Base-by-base conservation (phyloP, 805 yeast species). In the Saccharomycopsis selenospora region DNA sequence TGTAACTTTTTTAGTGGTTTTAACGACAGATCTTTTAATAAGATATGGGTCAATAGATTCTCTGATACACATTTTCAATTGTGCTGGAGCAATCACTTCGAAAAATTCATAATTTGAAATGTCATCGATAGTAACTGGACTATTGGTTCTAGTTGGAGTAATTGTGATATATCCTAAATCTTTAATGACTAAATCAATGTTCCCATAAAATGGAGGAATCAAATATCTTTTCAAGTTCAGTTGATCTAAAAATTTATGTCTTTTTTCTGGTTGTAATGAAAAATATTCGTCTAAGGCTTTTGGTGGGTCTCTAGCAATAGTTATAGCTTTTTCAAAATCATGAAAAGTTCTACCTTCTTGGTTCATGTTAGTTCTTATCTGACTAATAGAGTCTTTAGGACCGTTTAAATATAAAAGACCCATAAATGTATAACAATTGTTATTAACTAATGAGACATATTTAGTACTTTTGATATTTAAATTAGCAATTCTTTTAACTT, bases 191-290 rank as follows among this genome's bases (percentile, higher is more conserved):
- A 85, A 57, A 56, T 85, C 95, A 7, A 85, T 65, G 3, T 75
- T 60, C 0, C 91, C 91, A 50, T 64, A 67, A 56, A 84, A 84
- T n/a, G 87, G 85, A 0, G 93, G 91, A 3, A 85, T 68, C 2
- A 75, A 67, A 53, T 72, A 80, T 49, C 77, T 64, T 57, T 60
- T 23, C 36, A 51, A 30, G 26, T 43, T 4, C 52, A 56, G 8
- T 50, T 56, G 26, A 41, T 43, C 47, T 8, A 10, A 4, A 50
- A 47, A 40, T 45, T 44, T 23, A 7, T 33, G 6, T n/a, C 18
- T 23, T 2, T 52, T 52, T 2, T 47, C 43, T 3, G 50, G 51
- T 3, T 64, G 57, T 2, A 48, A 10, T 8, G 47, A 25, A 47
- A 52, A 63, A 7, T 58, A 45, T 2, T 50, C 25, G 5, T 47